These are phyloP conservation scores for Penicillium dipodomyicola DNA, from an alignment of 495 filamentous ascomycete genomes.

Conservation along the genomic window DNA sequence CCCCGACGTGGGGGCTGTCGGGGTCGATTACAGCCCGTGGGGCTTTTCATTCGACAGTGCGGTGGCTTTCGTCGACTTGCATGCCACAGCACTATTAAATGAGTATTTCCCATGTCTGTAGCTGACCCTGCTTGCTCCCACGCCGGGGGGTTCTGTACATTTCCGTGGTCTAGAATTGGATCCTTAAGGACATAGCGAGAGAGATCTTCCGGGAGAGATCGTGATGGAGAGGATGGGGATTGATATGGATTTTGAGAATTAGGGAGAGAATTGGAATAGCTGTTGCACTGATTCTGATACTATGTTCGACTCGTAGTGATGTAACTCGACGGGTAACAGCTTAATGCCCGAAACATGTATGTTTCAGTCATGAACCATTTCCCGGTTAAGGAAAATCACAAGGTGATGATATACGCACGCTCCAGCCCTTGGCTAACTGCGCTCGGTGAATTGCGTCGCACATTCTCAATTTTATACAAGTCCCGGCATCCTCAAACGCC, in stretches of 20 bases:
- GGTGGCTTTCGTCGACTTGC: neutral
- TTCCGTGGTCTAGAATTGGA: neutral
- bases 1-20: too few species aligned
- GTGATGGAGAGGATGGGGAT: neutral
- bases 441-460: neutral
- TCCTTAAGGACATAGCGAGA: neutral
- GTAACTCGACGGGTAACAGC: neutral
- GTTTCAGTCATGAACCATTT: too few species aligned
- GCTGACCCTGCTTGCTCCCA: neutral
- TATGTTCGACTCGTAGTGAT: neutral
- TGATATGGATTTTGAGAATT: neutral
- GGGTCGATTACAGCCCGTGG: neutral
- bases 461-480: neutral
- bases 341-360: neutral
- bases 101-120: neutral
- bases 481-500: too few species aligned
- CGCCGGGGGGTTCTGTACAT: neutral
- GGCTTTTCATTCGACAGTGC: neutral
- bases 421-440: too few species aligned
- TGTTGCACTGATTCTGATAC: neutral
- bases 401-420: too few species aligned
- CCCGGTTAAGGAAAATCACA: too few species aligned
- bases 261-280: neutral
- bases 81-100: neutral
- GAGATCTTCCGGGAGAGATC: neutral